Evolutionary conservation across 2,329 filamentous ascomycete species (phyloP), one percentile per base, ranked within the genome.

Genomic region (Penicillium sp.): DNA sequence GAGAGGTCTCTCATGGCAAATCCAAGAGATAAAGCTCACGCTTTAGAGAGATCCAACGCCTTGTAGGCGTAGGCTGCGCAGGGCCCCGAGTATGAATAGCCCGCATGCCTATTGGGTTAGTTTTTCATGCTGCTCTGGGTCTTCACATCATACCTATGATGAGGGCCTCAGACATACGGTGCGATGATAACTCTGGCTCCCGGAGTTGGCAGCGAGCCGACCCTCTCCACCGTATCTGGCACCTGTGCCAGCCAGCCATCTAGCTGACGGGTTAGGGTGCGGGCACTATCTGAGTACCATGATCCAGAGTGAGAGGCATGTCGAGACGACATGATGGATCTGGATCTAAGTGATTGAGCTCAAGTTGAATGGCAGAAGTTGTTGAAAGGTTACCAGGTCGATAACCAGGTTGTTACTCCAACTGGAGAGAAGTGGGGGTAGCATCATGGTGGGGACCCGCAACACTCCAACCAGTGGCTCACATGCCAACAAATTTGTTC

Each of bases 41-140:
- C 88, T 57, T 84, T 84, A 56, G 85, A 87, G 52, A 97, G 81
- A 71, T 97, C 91, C 46, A 96, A 85, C 7, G 84, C 83, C 74
- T 90, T 94, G 76, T 97, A 99, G 8, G 94, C 94, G 86, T 91
- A 97, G 40, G 92, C 94, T 40, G 94, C 94, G 62, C 91, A 93
- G 36, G 87, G 84, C 7, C 94, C 94, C 4, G 94, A 99, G 78
- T 93, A 97, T 2, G 84, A 78, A 76, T 96, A 99, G 57, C 94
- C 94, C 56, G 94, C 94, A 73, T 99, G 94, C 57, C 93, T 97
- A 66, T 63, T 49, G 53, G 13, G 51, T 43, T 46, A 69, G 57
- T 18, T 16, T 3, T 51, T 11, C 23, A 13, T 4, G 16, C 16
- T 19, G 19, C 13, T 14, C 2, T 14, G 32, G 19, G 35, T 10